A percentile compares a stretch with the other conserved stretches of the same genome.
Evolutionary conservation across 2,329 filamentous ascomycete species (phyloP).

Genomic region (Xylaria hypoxylon): DNA sequence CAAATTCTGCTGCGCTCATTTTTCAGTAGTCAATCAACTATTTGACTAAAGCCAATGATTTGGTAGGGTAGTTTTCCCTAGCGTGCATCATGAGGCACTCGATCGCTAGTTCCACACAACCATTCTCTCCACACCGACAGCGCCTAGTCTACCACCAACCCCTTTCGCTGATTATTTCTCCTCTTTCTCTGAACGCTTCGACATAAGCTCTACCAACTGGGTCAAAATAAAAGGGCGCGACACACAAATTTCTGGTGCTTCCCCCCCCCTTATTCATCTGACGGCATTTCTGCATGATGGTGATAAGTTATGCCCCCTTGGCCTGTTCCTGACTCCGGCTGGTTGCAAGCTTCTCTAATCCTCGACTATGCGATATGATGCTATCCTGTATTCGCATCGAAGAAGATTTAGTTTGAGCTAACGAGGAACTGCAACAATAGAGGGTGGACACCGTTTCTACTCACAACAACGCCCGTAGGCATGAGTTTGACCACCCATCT

Average conservation of each 20-base stretch:
- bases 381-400: constrained; percentile 6
- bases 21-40: neutral
- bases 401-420: constrained; percentile 6
- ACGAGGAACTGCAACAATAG: constrained; percentile 2
- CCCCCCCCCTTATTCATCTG: neutral
- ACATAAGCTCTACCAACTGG: constrained; percentile 4
- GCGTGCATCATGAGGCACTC: constrained; percentile 6
- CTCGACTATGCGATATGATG: neutral
- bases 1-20: constrained; percentile 1
- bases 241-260: neutral
- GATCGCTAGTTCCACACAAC: neutral
- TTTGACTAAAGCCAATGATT: constrained; percentile 3
- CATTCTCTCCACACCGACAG: constrained; percentile 5
- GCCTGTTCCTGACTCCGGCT: constrained; percentile 6
- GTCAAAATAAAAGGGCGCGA: neutral
- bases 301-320: constrained; percentile 5
- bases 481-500: constrained; percentile 6
- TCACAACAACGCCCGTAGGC: constrained; percentile 5
- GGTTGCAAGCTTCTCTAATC: constrained; percentile 6
- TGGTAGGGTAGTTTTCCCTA: constrained; percentile 8
- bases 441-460: neutral
- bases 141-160: constrained; percentile 3
- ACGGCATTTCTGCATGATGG: constrained; percentile 3
- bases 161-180: constrained; percentile 4
- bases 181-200: constrained; percentile 7